A percentile compares a stretch with the other conserved stretches of the same genome.
Conservation (phyloP, 768 basidiomycete genomes). For the Chalciporus chontae region DNA sequence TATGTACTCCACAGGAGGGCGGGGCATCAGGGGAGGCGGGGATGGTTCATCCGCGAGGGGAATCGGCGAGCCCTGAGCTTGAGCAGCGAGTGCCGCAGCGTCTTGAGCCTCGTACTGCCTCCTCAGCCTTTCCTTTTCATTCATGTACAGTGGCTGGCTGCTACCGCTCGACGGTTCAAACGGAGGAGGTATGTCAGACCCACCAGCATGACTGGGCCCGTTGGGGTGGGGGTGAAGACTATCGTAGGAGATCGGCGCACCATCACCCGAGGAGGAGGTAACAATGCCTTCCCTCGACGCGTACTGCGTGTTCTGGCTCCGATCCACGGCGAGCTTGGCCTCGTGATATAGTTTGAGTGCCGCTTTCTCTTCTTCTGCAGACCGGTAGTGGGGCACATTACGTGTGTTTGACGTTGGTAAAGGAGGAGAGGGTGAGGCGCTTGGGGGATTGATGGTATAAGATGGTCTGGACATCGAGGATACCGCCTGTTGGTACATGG, state of each 20-base stretch:
- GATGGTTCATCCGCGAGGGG: constrained; percentile 5
- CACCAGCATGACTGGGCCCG: constrained; percentile 20
- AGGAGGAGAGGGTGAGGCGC: constrained; percentile 28
- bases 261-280: constrained; percentile 15
- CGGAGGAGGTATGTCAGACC: constrained; percentile 47
- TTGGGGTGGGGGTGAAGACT: constrained; percentile 53
- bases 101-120: constrained; percentile 66
- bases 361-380: constrained; percentile 75
- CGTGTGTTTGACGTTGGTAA: constrained; percentile 19
- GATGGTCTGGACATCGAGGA: constrained; percentile 32
- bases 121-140: constrained; percentile 70
- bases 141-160: constrained; percentile 36
- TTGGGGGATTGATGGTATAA: constrained; percentile 14
- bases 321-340: constrained; percentile 67
- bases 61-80: constrained; percentile 12
- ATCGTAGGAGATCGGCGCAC: constrained; percentile 59
- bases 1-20: constrained; percentile 77
- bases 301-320: constrained; percentile 43
- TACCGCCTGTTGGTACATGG: constrained; percentile 45
- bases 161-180: constrained; percentile 45
- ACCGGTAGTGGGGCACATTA: constrained; percentile 46
- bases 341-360: constrained; percentile 64
- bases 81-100: constrained; percentile 42
- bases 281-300: constrained; percentile 18
- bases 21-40: constrained; percentile 57